Conservation (phyloP, 1,284 basidiomycete species). For the Rhodotorula sp. region DNA sequence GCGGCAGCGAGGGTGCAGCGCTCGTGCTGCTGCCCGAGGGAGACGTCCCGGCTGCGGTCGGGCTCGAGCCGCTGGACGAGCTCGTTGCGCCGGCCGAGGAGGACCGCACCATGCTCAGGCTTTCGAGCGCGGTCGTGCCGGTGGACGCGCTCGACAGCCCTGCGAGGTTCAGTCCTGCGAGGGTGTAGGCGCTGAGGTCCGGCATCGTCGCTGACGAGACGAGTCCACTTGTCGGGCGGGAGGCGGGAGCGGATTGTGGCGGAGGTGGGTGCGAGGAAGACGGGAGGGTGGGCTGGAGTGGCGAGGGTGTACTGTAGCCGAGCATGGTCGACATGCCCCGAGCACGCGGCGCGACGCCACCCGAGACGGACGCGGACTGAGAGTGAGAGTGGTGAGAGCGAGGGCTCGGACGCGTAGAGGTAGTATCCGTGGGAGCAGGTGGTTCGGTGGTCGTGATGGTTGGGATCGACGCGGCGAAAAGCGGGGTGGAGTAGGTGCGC, state of each 20-base stretch:
- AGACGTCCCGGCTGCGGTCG: not conserved
- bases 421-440: not conserved
- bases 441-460: conserved; percentile 18
- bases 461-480: conserved; percentile 7
- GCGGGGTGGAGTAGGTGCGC: conserved; percentile 3
- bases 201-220: conserved; percentile 20
- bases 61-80: not conserved
- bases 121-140: not conserved
- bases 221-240: not conserved
- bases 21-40: not conserved
- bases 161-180: conserved; percentile 2
- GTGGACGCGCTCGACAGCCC: not conserved
- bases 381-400: not conserved
- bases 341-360: not conserved
- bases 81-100: not conserved
- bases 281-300: not conserved
- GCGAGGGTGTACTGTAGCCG: not conserved
- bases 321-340: conserved; percentile 14
- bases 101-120: conserved; percentile 4
- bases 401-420: not conserved
- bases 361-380: not conserved
- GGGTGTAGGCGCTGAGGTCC: conserved; percentile 20
- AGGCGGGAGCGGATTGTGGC: no score
- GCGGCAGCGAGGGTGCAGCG: not conserved
- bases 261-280: not conserved